Base-by-base conservation (phyloP, 208 protist genomes). In the Leishmania tarentolae region DNA sequence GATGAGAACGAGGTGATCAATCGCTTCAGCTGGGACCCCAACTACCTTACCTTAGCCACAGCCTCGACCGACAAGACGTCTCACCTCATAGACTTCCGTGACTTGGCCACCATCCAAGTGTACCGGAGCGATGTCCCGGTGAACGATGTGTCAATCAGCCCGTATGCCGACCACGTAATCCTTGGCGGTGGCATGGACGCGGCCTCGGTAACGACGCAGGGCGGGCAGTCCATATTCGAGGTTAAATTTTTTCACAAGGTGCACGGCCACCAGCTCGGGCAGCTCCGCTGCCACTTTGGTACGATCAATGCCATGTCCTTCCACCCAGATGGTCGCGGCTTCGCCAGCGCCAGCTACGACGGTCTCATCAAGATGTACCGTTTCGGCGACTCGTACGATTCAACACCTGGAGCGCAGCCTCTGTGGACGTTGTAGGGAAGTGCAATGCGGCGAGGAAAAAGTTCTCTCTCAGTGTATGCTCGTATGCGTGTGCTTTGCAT, bases 261-360 rank as follows among this genome's bases (percentile, higher is more conserved):
- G 76, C 93, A 94, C 87, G 98, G 98, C 83, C 91, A 98, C 70
- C 97, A 99, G 90, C 92, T 99, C 37, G 99, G 99, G 61, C 91
- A 94, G 75, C 87, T 99, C 28, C 91, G 90, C 74, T 99, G 98
- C 86, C 99, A 99, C 85, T 99, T 99, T 87, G 99, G 99, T 96
- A 99, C 99, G 31, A 98, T 99, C 88, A 99, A 98, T 83, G 96
- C 98, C 68, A 87, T 99, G 74, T 88, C 88, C 47, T 99, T 99
- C 87, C 92, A 97, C 86, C 99, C 99, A 37, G 94, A 99, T 86
- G 99, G 99, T 59, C 91, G 87, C 76, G 92, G 95, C 53, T 99
- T 98, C 76, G 92, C 95, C 71, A 97, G 90, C 84, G 98, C 96
- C 50, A 94, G 92, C 83, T 97, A 99, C 88, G 99, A 99, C 82